These are phyloP conservation scores for Pelargonium fulgidum DNA, from an alignment of 441 rosid genomes.

Conservation along the genomic window DNA sequence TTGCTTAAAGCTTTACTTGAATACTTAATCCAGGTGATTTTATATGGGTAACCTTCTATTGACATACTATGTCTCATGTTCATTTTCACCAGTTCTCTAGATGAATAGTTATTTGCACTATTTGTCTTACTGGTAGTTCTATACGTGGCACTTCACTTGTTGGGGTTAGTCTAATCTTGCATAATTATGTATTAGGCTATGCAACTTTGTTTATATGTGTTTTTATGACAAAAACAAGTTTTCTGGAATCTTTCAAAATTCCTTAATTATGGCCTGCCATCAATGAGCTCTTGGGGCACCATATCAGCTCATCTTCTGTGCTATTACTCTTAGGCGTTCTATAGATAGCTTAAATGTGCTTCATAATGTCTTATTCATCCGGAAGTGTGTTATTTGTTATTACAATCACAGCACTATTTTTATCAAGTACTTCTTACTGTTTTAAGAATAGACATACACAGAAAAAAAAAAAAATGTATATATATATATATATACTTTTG, in stretches of 20 bases:
- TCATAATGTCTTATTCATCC: background rate
- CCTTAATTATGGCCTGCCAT: too few relatives aligned
- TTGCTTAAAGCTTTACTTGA: background rate
- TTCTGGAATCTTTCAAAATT: too few relatives aligned
- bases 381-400: background rate
- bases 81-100: too few relatives aligned
- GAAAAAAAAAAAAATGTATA: background rate
- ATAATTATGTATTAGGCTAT: too few relatives aligned
- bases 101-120: background rate
- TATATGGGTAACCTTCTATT: background rate
- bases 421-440: background rate
- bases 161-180: background rate
- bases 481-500: background rate
- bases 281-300: background rate
- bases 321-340: background rate
- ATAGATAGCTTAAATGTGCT: background rate
- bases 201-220: too few relatives aligned
- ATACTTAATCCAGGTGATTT: background rate
- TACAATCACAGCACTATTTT: background rate
- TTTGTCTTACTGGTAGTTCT: background rate
- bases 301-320: background rate
- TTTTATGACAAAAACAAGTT: too few relatives aligned
- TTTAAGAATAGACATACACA: background rate
- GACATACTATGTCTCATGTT: too few relatives aligned
- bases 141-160: background rate